A percentile compares a stretch with the other conserved stretches of the same genome.
Evolutionary conservation across 345 rosid genomes (phyloP).

Genomic region (Melaleuca quinquenervia): DNA sequence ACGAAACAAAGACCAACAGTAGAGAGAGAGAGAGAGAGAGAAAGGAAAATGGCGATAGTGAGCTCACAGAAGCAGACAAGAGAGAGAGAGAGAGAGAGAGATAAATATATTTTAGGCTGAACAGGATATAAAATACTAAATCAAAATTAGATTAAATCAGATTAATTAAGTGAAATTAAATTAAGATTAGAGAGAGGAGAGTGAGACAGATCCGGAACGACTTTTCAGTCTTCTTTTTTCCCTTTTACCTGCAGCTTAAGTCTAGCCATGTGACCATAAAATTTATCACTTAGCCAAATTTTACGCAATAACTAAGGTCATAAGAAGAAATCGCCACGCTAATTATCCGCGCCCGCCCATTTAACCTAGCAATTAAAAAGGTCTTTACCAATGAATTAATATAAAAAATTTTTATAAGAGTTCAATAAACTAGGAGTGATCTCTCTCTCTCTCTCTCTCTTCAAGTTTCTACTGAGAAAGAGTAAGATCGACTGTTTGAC

Average conservation of each 20-base stretch:
- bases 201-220: background rate
- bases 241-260: background rate
- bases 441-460: background rate
- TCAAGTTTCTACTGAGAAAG: background rate
- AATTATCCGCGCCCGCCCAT: background rate
- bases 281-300: no score
- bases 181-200: background rate
- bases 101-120: background rate
- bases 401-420: background rate
- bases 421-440: background rate
- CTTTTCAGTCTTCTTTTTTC: background rate
- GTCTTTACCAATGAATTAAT: background rate
- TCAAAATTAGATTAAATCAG: no score
- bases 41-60: background rate
- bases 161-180: background rate
- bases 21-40: background rate
- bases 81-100: background rate
- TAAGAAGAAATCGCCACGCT: background rate
- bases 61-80: background rate
- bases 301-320: background rate
- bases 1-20: background rate
- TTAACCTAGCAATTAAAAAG: fast-evolving
- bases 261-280: background rate
- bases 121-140: no score
- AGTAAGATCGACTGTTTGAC: background rate